Conservation (phyloP, 1,284 basidiomycete species). For the Peniophora sp. region DNA sequence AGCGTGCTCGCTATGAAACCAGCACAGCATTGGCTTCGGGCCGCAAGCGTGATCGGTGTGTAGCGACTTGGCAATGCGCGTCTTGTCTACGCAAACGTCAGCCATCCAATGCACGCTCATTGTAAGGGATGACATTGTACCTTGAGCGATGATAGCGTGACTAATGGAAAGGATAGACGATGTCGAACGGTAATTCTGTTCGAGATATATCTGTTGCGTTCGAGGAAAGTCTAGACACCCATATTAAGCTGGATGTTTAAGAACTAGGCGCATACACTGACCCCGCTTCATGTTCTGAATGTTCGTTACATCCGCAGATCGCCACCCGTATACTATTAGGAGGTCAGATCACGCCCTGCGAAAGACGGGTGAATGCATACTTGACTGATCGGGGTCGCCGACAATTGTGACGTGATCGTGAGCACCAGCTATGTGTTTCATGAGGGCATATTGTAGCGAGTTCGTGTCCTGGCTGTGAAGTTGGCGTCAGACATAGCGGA, state of each 20-base stretch:
- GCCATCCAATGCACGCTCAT: background rate
- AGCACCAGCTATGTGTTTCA: slow-evolving; percentile 60
- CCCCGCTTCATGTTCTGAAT: slow-evolving; percentile 71
- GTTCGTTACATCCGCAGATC: slow-evolving; percentile 77
- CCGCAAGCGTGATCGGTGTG: slow-evolving; percentile 68
- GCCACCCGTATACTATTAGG: slow-evolving; percentile 77
- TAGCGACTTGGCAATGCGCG: slow-evolving; percentile 71
- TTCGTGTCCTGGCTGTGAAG: slow-evolving; percentile 80
- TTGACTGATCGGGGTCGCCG: slow-evolving; percentile 91
- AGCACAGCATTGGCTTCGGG: slow-evolving; percentile 44
- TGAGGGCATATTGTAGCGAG: slow-evolving; percentile 77
- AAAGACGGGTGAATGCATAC: slow-evolving; percentile 27
- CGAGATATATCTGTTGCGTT: slow-evolving; percentile 67
- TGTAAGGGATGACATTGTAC: slow-evolving; percentile 24
- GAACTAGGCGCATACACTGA: slow-evolving; percentile 16
- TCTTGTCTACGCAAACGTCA: slow-evolving; percentile 39
- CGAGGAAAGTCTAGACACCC: slow-evolving; percentile 50
- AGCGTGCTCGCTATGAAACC: slow-evolving; percentile 39
- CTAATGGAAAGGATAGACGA: slow-evolving; percentile 71
- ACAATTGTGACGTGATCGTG: slow-evolving; percentile 71
- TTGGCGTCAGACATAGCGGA: slow-evolving; percentile 2
- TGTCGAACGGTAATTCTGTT: slow-evolving; percentile 87
- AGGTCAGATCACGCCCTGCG: background rate
- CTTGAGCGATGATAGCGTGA: slow-evolving; percentile 77
- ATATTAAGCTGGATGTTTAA: background rate